Evolutionary conservation across 2,329 filamentous ascomycete species (phyloP), one percentile per base, ranked within the genome.

Genomic region (Exophiala lecanii-corni): DNA sequence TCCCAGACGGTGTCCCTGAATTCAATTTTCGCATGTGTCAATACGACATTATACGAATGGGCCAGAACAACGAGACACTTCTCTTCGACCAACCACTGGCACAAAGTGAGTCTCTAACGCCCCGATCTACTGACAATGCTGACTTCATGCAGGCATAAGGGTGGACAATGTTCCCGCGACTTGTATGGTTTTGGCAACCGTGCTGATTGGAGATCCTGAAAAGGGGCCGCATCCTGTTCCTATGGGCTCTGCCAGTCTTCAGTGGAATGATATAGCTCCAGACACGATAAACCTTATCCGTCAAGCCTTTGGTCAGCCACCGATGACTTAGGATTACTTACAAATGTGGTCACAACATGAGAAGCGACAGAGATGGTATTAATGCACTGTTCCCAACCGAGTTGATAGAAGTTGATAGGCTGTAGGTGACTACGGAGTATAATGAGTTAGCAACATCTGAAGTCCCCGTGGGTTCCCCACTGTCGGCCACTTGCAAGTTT

Each of bases 11-110:
- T n/a, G 36, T 39, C n/a, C 36, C 36, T 10, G 36, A 39, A 23
- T 39, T 33, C 17, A 39, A 39, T 23, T 39, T 39, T 20, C 18
- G 36, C 9, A 39, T 39, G 20, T 39, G 36, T 32, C 36, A 39
- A 16, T 7, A 39, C 36, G 36, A 39, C 36, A 39, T 39, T 23
- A 39, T 39, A 39, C 13, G 10, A n/a, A 39, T 39, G 36, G 36
- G 36, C 5, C 36, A 39, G 23, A 32, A 32, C 5, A 28, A 32
- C 10, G 7, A 33, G n/a, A 33, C 9, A n/a, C 18, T 39, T 20
- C 13, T 20, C 5, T 33, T 39, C 10, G 36, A 39, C 23, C 16
- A 39, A 13, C 36, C 36, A 12, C 17, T n/a, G 9, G 12, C 5
- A 12, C 12, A 32, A 9, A 32, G 36, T 39, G 16, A 39, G 36